Evolutionary conservation across 108 stramenopile species (phyloP).

Genomic region (Fistulifera solaris): DNA sequence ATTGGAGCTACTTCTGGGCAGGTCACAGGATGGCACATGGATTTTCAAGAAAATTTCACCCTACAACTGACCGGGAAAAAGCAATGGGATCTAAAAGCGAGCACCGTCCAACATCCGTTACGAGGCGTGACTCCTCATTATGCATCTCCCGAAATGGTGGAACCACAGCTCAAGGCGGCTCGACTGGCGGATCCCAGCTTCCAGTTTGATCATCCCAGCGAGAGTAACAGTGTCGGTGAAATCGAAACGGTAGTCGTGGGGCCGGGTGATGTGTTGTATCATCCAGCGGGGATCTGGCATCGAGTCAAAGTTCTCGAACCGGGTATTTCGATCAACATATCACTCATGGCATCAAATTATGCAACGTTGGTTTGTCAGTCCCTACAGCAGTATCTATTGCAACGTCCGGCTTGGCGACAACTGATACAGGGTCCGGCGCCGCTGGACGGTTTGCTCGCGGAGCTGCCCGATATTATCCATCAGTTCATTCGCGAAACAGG

Average conservation of each 20-base stretch:
- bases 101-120: slow-evolving; percentile 56
- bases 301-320: slow-evolving; percentile 72
- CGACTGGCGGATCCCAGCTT: slow-evolving; percentile 30
- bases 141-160: slow-evolving; percentile 44
- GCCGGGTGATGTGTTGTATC: slow-evolving; percentile 87
- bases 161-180: slow-evolving; percentile 80
- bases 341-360: slow-evolving; percentile 78
- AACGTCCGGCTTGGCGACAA: slow-evolving; percentile 58
- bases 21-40: slow-evolving; percentile 78
- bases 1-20: slow-evolving; percentile 40
- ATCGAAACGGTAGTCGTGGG: slow-evolving; percentile 39
- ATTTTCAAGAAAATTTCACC: slow-evolving; percentile 95
- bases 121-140: slow-evolving; percentile 88
- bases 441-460: slow-evolving; percentile 37
- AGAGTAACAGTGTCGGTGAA: slow-evolving; percentile 42
- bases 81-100: slow-evolving; percentile 67
- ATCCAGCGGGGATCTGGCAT: slow-evolving; percentile 90
- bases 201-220: slow-evolving; percentile 42
- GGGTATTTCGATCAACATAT: slow-evolving; percentile 80
- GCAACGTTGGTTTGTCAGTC: slow-evolving; percentile 57
- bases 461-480: slow-evolving; percentile 31
- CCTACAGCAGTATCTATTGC: slow-evolving; percentile 60
- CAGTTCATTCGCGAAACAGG: slow-evolving; percentile 9
- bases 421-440: slow-evolving; percentile 8
- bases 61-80: slow-evolving; percentile 80